Base-by-base conservation (phyloP, 495 filamentous ascomycete genomes). In the Parachaetomium inaequale region DNA sequence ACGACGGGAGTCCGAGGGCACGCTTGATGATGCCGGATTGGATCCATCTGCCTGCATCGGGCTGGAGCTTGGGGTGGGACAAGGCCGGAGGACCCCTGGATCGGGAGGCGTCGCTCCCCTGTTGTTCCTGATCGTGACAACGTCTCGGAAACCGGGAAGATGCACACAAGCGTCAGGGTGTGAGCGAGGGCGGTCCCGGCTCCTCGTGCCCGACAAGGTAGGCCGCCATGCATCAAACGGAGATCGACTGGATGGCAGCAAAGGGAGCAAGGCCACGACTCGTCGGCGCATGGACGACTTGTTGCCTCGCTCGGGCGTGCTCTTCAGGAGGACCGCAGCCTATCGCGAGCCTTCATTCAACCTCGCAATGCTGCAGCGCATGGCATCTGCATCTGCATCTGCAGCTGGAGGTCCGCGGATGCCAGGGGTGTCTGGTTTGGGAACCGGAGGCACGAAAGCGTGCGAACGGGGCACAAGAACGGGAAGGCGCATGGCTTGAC, bases 301-400 rank as follows among this genome's bases (percentile, higher is more conserved):
- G 21, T 29, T 55, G 19, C 34, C 34, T 25, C 23, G 52, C 11
- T n/a, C 34, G 12, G 28, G 32, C 52, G 26, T 53, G 17, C 15
- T 31, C 31, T 36, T 17, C n/a, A 31, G 19, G 50, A 21, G 31
- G 29, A 36, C 21, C 50, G n/a, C 50, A 19, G 50, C 50, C 50
- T 32, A 34, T 50, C 47, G 47, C 15, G 8, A 53, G 29, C n/a
- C n/a, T n/a, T n/a, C n/a, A n/a, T n/a, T n/a, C n/a, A n/a, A n/a
- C n/a, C n/a, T 4, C 23, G 29, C 50, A 17, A 50, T 28, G 14
- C 14, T 12, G 36, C 36, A 15, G 21, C 19, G 31, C 52, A 42
- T 38, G 54, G 38, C 54, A 21, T 55, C 36, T 55, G 38, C 59
- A 34, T 42, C 51, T 40, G 52, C 52, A 21, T 55, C 36, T 55